These are phyloP conservation scores for Entophlyctis helioformis DNA, from an alignment of 192 early-diverging fungal genomes.

Conservation along the genomic window DNA sequence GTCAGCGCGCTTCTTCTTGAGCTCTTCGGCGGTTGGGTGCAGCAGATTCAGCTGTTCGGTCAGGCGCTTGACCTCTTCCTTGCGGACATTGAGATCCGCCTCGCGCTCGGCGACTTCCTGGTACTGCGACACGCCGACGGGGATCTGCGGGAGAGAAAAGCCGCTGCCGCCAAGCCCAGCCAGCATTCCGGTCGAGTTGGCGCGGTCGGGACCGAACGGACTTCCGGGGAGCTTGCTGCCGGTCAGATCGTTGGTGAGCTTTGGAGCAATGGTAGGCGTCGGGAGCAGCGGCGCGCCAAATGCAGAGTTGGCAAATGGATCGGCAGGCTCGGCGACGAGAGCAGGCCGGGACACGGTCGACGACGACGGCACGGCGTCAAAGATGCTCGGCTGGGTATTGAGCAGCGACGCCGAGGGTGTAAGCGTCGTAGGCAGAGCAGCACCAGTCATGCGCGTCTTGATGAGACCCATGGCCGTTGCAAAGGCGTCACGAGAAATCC, in stretches of 20 bases:
- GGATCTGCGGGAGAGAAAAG: not conserved
- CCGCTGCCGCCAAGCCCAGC: not conserved
- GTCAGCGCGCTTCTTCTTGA: constrained; percentile 35
- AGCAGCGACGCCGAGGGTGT: no score
- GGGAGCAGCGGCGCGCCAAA: no score
- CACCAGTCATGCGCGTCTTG: constrained; percentile 18
- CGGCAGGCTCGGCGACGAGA: no score
- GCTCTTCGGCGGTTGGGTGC: constrained; percentile 33
- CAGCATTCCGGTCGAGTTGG: not conserved
- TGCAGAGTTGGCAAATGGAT: no score
- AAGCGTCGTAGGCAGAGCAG: constrained; percentile 23
- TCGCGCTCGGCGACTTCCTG: constrained; percentile 18
- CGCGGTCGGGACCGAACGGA: not conserved
- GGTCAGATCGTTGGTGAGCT: no score
- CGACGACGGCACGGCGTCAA: no score
- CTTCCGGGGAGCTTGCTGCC: no score
- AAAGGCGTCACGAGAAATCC: constrained; percentile 33
- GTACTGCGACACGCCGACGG: no score
- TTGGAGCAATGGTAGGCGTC: no score
- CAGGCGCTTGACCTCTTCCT: constrained; percentile 49
- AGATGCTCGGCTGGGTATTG: no score
- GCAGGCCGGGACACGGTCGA: no score
- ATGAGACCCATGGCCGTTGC: constrained; percentile 33
- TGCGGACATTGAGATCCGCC: constrained; percentile 38
- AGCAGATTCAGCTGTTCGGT: constrained; percentile 45